A percentile compares a stretch with the other conserved stretches of the same genome.
Evolutionary conservation across 495 filamentous ascomycete species (phyloP).

Genomic region (Penicillium coprophilum): DNA sequence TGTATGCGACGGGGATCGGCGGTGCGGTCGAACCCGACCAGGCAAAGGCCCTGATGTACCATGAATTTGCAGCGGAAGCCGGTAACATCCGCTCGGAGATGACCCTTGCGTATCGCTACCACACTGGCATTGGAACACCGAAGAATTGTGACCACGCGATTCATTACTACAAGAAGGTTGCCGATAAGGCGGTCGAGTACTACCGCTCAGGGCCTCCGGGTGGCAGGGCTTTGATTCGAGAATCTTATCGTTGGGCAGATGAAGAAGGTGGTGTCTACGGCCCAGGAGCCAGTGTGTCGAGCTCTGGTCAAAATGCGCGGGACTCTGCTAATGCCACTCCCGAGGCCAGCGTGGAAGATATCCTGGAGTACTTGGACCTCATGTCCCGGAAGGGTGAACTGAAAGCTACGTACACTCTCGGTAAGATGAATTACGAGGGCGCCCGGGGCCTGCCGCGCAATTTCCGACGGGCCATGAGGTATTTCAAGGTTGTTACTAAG

Average conservation of each 20-base stretch:
- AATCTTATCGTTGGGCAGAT: slow-evolving; percentile 78
- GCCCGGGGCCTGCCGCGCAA: slow-evolving; percentile 72
- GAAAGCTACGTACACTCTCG: slow-evolving; percentile 86
- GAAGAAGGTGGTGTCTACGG: slow-evolving; percentile 92
- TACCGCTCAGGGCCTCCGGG: slow-evolving; percentile 88
- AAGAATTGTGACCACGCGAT: slow-evolving; percentile 83
- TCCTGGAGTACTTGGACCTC: slow-evolving; percentile 91
- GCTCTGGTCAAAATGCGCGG: slow-evolving; percentile 81
- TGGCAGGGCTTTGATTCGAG: slow-evolving; percentile 69
- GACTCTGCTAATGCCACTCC: slow-evolving; percentile 69
- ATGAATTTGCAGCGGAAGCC: slow-evolving; percentile 86
- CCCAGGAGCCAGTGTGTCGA: slow-evolving; percentile 87
- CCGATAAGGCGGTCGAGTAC: slow-evolving; percentile 87
- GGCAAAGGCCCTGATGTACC: slow-evolving; percentile 88
- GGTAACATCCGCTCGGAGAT: slow-evolving; percentile 88
- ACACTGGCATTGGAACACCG: slow-evolving; percentile 79
- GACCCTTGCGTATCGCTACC: slow-evolving; percentile 86
- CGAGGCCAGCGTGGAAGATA: slow-evolving; percentile 84
- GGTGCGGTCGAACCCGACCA: slow-evolving; percentile 82
- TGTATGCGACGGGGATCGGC: slow-evolving; percentile 92
- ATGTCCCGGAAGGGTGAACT: slow-evolving; percentile 93
- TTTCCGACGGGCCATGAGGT: slow-evolving; percentile 69
- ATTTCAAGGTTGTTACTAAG: slow-evolving; percentile 78
- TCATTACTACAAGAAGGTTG: slow-evolving; percentile 87
- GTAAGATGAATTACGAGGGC: slow-evolving; percentile 88